Base-by-base conservation (phyloP, 768 basidiomycete genomes). In the Termitomyces sp. region DNA sequence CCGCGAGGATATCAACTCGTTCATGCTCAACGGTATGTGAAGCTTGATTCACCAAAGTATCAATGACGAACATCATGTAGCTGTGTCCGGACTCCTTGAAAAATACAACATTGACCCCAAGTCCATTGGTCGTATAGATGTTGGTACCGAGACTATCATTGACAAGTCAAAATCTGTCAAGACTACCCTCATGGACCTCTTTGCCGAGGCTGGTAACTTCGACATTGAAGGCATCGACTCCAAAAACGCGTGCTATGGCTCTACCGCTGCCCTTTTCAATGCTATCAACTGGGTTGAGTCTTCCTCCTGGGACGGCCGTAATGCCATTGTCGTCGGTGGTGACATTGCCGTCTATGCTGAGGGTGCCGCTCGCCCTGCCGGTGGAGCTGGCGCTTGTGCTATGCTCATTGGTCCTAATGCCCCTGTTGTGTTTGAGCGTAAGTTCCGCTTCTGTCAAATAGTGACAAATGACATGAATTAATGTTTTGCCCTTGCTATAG, bases 151-250 rank as follows among this genome's bases (percentile, higher is more conserved):
- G 72, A 98, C 97, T 41, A 92, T 98, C 75, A 97, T 99, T 66
- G 97, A 99, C 85, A 98, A 98, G 79, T 95, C 94, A 44, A 99
- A 99, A 75, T 92, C 96, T 7, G 93, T 94, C 73, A 99, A 99
- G 77, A 98, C 97, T 2, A 88, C 92, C 57, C 84, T 99, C 60
- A 98, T 99, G 97, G 94, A 98, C 74, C 88, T 98, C 67, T 99
- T 99, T 69, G 86, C 90, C 46, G 86, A 84, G 58, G 84, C 87
- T 32, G 94, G 94, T 57, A 99, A 99, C 83, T 84, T 83, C 66
- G 97, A 99, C 69, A 94, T 99, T 57, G 97, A 99, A 75, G 97
- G 97, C 64, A 90, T 99, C 71, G 97, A 99, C 77, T 94, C 92
- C 47, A 98, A 98, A 79, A 99, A 98, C 70, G 97, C 97, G 20